A percentile compares a stretch with the other conserved stretches of the same genome.
These are phyloP conservation scores for peach (Prunus persica) DNA, from an alignment of 306 rosid genomes.

Conservation along the genomic window Prunus_persica_NCBIv2 NC_034016.1:2562501-2563000, in stretches of 20 bases:
- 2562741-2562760: not conserved
- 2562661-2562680: not conserved
- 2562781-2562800: not conserved
- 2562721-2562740: too few relatives aligned
- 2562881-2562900: not conserved
- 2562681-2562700: not conserved
- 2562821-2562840: not conserved
- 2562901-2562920: not conserved
- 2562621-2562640: not conserved
- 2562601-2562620: not conserved
- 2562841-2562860: not conserved
- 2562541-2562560: not conserved
- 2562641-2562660: not conserved
- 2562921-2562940: not conserved
- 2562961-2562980: not conserved
- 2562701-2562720: not conserved
- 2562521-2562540: not conserved
- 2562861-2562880: not conserved
- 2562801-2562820: not conserved
- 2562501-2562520: not conserved
- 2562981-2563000: too few relatives aligned
- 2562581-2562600: not conserved
- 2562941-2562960: not conserved
- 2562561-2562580: not conserved
- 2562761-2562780: not conserved